Evolutionary conservation across 306 rosid genomes (phyloP), one percentile per base, ranked within the genome.

Genomic region (Ammopiptanthus mongolicus): DNA sequence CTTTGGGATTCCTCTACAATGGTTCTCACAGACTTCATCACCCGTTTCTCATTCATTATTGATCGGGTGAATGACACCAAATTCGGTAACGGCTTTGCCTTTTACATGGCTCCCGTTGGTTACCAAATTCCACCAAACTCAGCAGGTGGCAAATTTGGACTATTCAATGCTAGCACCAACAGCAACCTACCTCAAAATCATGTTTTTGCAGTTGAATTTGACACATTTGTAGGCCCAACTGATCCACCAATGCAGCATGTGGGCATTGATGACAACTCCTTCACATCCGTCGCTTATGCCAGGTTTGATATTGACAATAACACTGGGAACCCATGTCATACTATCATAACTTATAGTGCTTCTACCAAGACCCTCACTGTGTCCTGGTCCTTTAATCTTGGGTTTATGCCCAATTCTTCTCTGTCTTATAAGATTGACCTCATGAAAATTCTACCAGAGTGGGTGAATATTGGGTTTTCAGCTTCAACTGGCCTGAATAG

Each of bases 391-490:
- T 80, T 80, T 37, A 51, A 39, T 2, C n/a, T n/a, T n/a, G n/a
- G 80, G 74, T 14, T 6, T 47, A 47, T 36, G 10, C 11, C 41
- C 8, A 36, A 36, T 31, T 6, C 5, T 31, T 66, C 58, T 22
- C 12, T 66, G 14, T 66, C 72, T 44, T 66, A 42, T 34, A 14
- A 65, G 2, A 44, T 65, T 23, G 71, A 65, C 14, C 55, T 86
- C 0, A 41, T 65, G 66, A 6, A 44, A 7, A 22, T 44, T 53
- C 73, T 83, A 8, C 85, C 81, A 0, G 73, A 83, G 18, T 63
- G 9, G 57, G 83, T 83, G 5, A 71, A 65, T 3, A 5, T 80
- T 56, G 89, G 89, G 19, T 80, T 86, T 56, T 86, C 87, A 14
- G 77, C 85, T 73, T 28, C 83, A 1, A 80, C 79, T 0, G 78